Evolutionary conservation across 1,284 basidiomycete genomes (phyloP), one percentile per base, ranked within the genome.

Genomic region (Moesziomyces antarcticus): DNA sequence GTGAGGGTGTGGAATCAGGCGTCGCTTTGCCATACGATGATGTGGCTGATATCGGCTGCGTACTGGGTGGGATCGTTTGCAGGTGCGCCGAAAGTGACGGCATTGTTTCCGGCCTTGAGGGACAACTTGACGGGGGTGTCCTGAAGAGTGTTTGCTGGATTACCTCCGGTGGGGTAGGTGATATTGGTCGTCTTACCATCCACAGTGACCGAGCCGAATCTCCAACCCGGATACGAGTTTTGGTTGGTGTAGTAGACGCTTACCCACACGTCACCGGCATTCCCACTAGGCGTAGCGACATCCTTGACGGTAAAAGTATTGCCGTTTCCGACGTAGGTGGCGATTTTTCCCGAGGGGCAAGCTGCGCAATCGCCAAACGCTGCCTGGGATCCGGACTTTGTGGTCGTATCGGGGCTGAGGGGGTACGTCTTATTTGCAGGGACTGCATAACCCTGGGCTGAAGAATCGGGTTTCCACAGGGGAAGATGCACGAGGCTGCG

Each of bases 1-100:
- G 37, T 40, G 37, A 18, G 16, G 37, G 11, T 3, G 16, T 18
- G 3, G 25, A 20, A 11, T 10, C 50, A 65, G 44, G 49, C 20
- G 50, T 65, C 63, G 20, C 40, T 37, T 22, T 68, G 65, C 65
- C 65, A 68, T 25, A 68, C 58, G 30, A 68, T 56, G 27, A 61
- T 43, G 49, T 68, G 65, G 20, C 48, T 52, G 11, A 68, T 44
- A 46, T 68, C 65, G 10, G 65, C 65, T 3, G 65, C 65, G 33
- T 61, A 68, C 9, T 18, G 21, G 11, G 24, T 40, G 13, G 18
- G 18, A 27, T 51, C 25, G 13, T 14, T n/a, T 1, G 6, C 10
- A 1, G 25, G n/a, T 2, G 48, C 65, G 7, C 44, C 49, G 30
- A 68, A 56, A 18, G 65, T 68, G 46, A 68, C 24, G 14, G 18